These are phyloP conservation scores for Fraxinus latifolia DNA, from an alignment of 305 asterid genomes.

Conservation along the genomic window DNA sequence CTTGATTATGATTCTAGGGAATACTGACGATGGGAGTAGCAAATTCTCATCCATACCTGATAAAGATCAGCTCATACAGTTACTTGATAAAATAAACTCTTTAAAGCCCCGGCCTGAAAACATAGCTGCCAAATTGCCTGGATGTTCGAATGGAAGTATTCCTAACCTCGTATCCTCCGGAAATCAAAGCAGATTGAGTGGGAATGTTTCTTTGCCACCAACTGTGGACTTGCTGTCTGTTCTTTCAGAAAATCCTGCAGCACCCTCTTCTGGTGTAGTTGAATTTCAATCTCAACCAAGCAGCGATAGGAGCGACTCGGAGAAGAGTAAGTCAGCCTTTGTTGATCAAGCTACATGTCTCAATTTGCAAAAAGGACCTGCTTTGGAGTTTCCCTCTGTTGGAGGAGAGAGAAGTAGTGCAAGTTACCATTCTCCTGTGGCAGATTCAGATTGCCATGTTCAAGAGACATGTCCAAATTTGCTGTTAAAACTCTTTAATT, in stretches of 20 bases:
- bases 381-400: conserved; percentile 30
- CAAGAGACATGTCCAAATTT: conserved; percentile 45
- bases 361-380: conserved; percentile 35
- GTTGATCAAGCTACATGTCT: conserved; percentile 37
- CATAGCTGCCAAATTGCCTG: conserved; percentile 43
- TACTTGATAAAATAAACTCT: conserved; percentile 60
- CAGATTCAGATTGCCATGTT: conserved; percentile 44
- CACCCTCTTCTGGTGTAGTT: conserved; percentile 31
- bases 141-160: conserved; percentile 10
- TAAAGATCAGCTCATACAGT: conserved; percentile 63
- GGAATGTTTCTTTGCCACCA: conserved; percentile 44
- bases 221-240: conserved; percentile 69
- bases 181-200: conserved; percentile 36
- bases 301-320: conserved; percentile 59
- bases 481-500: conserved; percentile 56
- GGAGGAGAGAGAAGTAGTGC: conserved; percentile 61
- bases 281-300: conserved; percentile 54
- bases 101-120: conserved; percentile 50
- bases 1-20: conserved; percentile 40
- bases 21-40: conserved; percentile 34
- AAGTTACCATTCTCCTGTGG: conserved; percentile 51
- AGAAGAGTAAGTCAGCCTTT: conserved; percentile 55
- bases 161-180: conserved; percentile 34
- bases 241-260: conserved; percentile 47
- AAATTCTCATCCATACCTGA: conserved; percentile 38